phyloP scores from a whole-genome alignment of 805 yeast genomes.

The Yarrowia deformans region DNA sequence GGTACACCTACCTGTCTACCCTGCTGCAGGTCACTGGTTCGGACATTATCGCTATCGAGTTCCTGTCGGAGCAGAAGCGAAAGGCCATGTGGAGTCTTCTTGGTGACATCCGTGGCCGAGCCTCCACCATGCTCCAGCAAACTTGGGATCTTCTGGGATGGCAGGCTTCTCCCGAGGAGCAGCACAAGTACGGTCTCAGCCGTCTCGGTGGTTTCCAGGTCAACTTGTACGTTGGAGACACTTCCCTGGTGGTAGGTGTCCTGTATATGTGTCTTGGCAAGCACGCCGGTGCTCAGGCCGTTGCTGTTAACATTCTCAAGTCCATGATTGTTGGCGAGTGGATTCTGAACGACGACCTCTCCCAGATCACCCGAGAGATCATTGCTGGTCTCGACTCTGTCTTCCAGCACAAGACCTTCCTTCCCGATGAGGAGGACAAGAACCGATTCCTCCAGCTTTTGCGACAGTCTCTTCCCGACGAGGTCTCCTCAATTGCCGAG shows the following conservation, averaged over 20 bases:
- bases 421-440: conserved; percentile 65
- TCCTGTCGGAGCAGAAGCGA: conserved; percentile 73
- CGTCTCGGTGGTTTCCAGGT: conserved; percentile 76
- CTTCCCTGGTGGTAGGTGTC: conserved; percentile 67
- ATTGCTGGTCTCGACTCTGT: conserved; percentile 69
- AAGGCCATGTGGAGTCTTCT: conserved; percentile 71
- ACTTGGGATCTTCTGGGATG: conserved; percentile 81
- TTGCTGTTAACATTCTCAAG: conserved; percentile 74
- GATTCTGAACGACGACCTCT: conserved; percentile 61
- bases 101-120: conserved; percentile 66
- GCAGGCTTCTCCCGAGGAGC: conserved; percentile 63
- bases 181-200: conserved; percentile 63
- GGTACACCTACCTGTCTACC: conserved; percentile 72
- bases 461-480: conserved; percentile 65
- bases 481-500: conserved; percentile 60
- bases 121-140: conserved; percentile 61
- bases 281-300: conserved; percentile 64
- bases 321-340: conserved; percentile 72
- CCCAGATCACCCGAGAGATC: conserved; percentile 69
- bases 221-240: conserved; percentile 61
- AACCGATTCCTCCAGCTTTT: conserved; percentile 59
- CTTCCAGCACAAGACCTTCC: conserved; percentile 63
- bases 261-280: conserved; percentile 73
- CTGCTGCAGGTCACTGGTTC: conserved; percentile 66
- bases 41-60: conserved; percentile 74